Evolutionary conservation across 208 protist species (phyloP), one percentile per base, ranked within the genome.

Genomic region (Herpetomonas samuelpessoai): DNA sequence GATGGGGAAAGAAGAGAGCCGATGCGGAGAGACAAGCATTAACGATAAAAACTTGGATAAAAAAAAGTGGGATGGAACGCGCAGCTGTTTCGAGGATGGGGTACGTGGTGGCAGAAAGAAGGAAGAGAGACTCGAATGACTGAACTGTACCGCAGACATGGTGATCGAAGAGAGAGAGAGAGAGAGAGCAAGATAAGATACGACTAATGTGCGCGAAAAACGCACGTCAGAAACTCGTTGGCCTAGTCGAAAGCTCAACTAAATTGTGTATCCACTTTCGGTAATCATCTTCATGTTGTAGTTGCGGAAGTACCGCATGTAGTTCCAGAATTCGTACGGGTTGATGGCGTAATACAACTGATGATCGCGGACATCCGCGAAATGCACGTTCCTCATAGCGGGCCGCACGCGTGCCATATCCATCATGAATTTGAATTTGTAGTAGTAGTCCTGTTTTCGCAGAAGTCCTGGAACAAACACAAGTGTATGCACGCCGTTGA

Each of bases 361-460:
- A 57, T 94, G 88, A 55, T 94, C 88, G 22, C 79, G 57, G 1
- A 94, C 88, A 65, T 94, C 88, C 18, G 88, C 88, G 79, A 91
- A 94, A 50, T 94, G 88, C 25, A 94, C 65, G 68, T 91, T 92
- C 28, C 88, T 67, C 6, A 91, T 31, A 2, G 88, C 65, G 22
- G 88, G 88, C 38, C 83, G 68, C 24, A 92, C 68, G 19, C 81
- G 61, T 27, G 68, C 83, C 79, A 92, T 90, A 59, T 94, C 84
- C 55, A 92, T 77, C 83, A 94, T 94, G 58, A 89, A 89, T 57
- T 94, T 94, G 57, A 94, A 94, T 55, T 94, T 94, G 71, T 94
- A 94, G 53, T 91, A 90, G 73, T 76, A 94, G 55, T 94, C 85
- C 48, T 91, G 82, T 44, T 94, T 94, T 26, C 74, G 39, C 49